A percentile compares a stretch with the other conserved stretches of the same genome.
Conservation (phyloP, 2,329 filamentous ascomycete genomes). For the Pseudogymnoascus sp. region DNA sequence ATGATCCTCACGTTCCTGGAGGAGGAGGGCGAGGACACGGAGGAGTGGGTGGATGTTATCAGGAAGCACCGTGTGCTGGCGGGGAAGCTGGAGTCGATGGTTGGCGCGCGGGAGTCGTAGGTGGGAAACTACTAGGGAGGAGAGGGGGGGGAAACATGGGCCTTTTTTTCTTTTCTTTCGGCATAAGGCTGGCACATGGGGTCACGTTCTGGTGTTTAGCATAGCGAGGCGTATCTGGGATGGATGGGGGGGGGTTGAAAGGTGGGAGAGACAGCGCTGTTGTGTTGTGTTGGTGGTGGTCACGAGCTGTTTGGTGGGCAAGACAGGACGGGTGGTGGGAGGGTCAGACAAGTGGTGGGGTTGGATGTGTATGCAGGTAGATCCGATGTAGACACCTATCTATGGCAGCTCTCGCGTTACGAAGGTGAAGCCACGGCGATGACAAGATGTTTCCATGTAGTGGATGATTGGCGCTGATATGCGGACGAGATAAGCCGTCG, state of each 20-base stretch:
- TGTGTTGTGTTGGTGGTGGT: neutral
- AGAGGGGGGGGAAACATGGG: neutral
- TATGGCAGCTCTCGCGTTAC: neutral
- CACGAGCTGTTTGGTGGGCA: neutral
- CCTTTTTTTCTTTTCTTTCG: neutral
- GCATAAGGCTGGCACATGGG: neutral
- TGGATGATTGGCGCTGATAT: neutral
- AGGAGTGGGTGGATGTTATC: slow-evolving; percentile 81
- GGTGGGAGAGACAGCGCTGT: neutral
- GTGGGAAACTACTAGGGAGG: neutral
- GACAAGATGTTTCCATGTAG: neutral
- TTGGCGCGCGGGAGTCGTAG: slow-evolving; percentile 32
- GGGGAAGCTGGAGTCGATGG: slow-evolving; percentile 63
- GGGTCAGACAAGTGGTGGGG: neutral
- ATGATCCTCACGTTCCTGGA: slow-evolving; percentile 65
- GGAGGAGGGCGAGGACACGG: slow-evolving; percentile 27
- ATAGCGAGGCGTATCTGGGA: neutral
- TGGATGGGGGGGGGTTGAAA: neutral
- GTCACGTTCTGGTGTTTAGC: neutral
- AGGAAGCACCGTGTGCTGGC: slow-evolving; percentile 80
- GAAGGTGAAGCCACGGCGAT: neutral
- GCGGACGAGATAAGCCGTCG: neutral
- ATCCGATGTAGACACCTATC: neutral
- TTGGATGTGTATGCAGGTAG: neutral
- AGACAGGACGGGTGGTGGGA: neutral